Base-by-base conservation (phyloP, 1,284 basidiomycete species). In the Salmacisia buchloeana region DNA sequence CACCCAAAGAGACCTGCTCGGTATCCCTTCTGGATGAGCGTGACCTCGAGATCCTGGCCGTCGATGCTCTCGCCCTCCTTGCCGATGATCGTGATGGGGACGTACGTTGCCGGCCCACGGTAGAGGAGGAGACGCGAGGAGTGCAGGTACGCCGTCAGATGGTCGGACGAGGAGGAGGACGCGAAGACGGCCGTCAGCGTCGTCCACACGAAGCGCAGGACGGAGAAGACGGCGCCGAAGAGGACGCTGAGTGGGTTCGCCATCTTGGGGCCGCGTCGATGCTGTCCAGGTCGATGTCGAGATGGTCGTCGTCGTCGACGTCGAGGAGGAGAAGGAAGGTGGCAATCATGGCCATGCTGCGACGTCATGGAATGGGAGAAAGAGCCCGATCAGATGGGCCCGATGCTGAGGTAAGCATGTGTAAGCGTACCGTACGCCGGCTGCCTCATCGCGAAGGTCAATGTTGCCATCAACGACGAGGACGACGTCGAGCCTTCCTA, bases 1-100 rank as follows among this genome's bases (percentile, higher is more conserved):
- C 73, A 74, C 2, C 73, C 71, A 10, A 73, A 63, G 13, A 65
- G 63, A 60, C 73, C 73, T 0, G 73, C 73, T 27, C 71, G 65
- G 69, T 69, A 74, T 3, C 73, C 73, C 58, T 68, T 69, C 34
- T 69, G 69, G 6, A 73, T 68, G 21, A 74, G 63, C 45, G 66
- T 64, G 12, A 74, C 65, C 25, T 69, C 64, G 36, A 69, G 25
- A 2, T 27, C 59, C 58, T 66, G 63, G 27, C 63, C 63, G 15
- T 65, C 45, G 6, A 54, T 46, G 27, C 41, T 15, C 18, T 33
- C 18, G 7, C 21, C 15, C 15, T 45, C 23, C 5, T 21, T n/a
- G n/a, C n/a, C n/a, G 27, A 66, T 10, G 18, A 67, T 10, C 18
- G 58, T 58, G 46, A 74, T 66, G 63, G 69, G 67, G 23, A 74